These are phyloP conservation scores for Aleurites moluccanus DNA, from an alignment of 441 rosid species.

Conservation along the genomic window DNA sequence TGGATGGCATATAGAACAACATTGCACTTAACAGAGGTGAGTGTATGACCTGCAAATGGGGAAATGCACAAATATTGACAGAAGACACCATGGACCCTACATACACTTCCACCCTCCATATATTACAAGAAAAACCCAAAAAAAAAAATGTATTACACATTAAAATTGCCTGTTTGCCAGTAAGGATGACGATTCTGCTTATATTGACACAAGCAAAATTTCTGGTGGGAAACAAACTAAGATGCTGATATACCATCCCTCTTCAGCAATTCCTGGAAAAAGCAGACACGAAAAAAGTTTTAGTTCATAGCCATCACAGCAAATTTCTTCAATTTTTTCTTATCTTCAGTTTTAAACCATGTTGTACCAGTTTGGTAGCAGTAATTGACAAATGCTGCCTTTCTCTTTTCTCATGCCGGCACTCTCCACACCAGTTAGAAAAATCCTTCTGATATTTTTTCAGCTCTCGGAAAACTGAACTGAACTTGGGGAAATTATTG, in stretches of 20 bases:
- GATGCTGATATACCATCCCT: slow-evolving; percentile 43
- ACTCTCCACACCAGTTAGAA: slow-evolving; percentile 90
- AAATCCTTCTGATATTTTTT: slow-evolving; percentile 66
- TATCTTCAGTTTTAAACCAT: neutral
- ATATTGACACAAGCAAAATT: slow-evolving; percentile 26
- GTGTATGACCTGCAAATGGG: neutral
- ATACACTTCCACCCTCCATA: neutral
- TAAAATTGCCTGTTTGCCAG: neutral
- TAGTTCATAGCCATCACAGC: neutral
- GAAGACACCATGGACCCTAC: neutral
- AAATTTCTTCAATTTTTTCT: neutral
- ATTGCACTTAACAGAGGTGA: neutral
- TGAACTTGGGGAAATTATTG: slow-evolving; percentile 23
- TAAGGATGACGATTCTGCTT: slow-evolving; percentile 11
- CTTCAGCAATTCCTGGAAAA: slow-evolving; percentile 52
- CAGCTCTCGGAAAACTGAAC: slow-evolving; percentile 80
- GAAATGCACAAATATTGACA: slow-evolving; percentile 4
- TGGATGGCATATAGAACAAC: slow-evolving; percentile 1
- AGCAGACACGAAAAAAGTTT: neutral
- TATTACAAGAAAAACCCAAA: neutral
- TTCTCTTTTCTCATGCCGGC: slow-evolving; percentile 57
- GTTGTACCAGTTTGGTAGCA: slow-evolving; percentile 61
- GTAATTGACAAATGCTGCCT: slow-evolving; percentile 47
- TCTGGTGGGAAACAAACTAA: slow-evolving; percentile 26
- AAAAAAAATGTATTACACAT: neutral